These are phyloP conservation scores for Chytriomyces sp. DNA, from an alignment of 192 early-diverging fungal species.

Conservation along the genomic window DNA sequence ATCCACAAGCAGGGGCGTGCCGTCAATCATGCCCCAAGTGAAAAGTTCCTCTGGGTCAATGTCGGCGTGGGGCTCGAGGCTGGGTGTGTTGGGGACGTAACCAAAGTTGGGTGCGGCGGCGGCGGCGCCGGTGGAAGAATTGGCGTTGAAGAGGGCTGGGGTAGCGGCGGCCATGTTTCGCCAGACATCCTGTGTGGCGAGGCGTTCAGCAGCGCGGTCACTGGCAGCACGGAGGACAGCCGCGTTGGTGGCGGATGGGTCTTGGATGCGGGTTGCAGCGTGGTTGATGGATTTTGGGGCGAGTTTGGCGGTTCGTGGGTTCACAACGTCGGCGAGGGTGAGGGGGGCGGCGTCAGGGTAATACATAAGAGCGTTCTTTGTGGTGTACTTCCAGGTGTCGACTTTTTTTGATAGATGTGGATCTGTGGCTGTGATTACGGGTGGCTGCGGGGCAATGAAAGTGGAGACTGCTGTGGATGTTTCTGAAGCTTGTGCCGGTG, in stretches of 20 bases:
- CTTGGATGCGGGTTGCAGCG: slow-evolving; percentile 59
- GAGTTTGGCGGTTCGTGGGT: slow-evolving; percentile 34
- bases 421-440: not conserved
- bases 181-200: slow-evolving; percentile 49
- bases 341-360: slow-evolving; percentile 56
- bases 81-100: slow-evolving; percentile 72
- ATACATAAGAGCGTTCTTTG: slow-evolving; percentile 79
- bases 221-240: slow-evolving; percentile 13
- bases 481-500: not conserved
- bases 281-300: slow-evolving; percentile 66
- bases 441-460: not conserved
- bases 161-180: slow-evolving; percentile 53
- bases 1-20: slow-evolving; percentile 73
- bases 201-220: slow-evolving; percentile 29
- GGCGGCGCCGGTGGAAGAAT: slow-evolving; percentile 25
- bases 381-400: slow-evolving; percentile 15
- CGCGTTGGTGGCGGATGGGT: slow-evolving; percentile 37
- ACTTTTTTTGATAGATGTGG: not conserved
- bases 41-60: slow-evolving; percentile 71
- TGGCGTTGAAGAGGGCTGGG: slow-evolving; percentile 46
- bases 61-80: slow-evolving; percentile 58
- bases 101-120: slow-evolving; percentile 47
- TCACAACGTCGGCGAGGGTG: slow-evolving; percentile 44
- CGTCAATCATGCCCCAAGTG: slow-evolving; percentile 87
- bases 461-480: not conserved